These are phyloP conservation scores for Hortiboletus campestris DNA, from an alignment of 768 basidiomycete species.

Conservation along the genomic window DNA sequence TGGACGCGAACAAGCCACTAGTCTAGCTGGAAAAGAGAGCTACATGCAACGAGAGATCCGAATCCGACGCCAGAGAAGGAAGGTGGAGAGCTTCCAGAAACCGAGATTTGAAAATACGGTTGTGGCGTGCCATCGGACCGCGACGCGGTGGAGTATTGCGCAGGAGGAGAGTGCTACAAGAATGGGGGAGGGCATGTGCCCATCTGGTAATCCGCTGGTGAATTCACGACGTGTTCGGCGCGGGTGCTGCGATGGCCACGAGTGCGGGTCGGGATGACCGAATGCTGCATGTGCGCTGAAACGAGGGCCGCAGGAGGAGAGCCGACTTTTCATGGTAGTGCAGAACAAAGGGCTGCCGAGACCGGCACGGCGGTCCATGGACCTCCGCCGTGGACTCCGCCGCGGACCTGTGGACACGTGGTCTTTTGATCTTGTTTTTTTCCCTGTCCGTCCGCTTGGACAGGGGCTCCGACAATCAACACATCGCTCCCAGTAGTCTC, in stretches of 20 bases:
- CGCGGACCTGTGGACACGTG: constrained; percentile 29
- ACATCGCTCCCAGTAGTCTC: constrained; percentile 22
- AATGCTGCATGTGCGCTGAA: not conserved
- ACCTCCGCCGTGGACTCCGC: constrained; percentile 18
- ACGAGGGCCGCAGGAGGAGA: constrained; percentile 11
- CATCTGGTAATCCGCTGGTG: not conserved
- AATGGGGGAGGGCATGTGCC: constrained; percentile 8
- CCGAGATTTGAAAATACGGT: not conserved
- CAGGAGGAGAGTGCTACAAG: constrained; percentile 15
- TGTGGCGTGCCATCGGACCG: constrained; percentile 7
- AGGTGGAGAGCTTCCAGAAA: not conserved
- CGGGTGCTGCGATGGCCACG: constrained; percentile 3
- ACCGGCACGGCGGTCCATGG: constrained; percentile 24
- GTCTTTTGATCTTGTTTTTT: constrained; percentile 35
- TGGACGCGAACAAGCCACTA: not conserved
- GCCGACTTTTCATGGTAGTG: constrained; percentile 22
- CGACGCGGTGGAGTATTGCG: constrained; percentile 10
- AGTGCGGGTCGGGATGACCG: not conserved
- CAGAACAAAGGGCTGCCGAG: constrained; percentile 8
- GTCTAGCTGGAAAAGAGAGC: not conserved
- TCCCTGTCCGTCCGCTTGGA: constrained; percentile 35
- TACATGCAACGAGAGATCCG: not conserved
- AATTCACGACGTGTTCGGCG: constrained; percentile 13
- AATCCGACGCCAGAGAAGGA: constrained; percentile 2
- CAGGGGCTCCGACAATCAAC: constrained; percentile 39